These are phyloP conservation scores for Amanita muscaria DNA, from an alignment of 768 basidiomycete genomes.

Conservation along the genomic window DNA sequence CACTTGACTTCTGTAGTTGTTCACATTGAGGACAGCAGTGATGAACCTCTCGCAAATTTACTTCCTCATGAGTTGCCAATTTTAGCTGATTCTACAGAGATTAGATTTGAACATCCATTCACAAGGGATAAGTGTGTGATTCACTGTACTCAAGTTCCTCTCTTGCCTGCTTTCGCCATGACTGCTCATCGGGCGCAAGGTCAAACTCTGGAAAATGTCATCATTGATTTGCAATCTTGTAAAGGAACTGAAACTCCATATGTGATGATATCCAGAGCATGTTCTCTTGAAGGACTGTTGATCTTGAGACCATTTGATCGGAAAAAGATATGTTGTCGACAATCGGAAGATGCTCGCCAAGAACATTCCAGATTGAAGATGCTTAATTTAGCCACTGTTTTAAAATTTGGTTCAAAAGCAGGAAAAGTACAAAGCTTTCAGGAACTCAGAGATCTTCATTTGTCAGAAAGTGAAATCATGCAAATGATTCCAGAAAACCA, in stretches of 20 bases:
- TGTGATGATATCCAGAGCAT: conserved; percentile 32
- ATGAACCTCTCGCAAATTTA: background rate
- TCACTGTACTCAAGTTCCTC: conserved; percentile 24
- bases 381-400: too few relatives aligned
- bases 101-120: conserved; percentile 10
- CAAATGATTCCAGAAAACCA: too few relatives aligned
- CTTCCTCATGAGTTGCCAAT: background rate
- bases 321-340: too few relatives aligned
- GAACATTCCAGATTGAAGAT: too few relatives aligned
- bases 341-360: too few relatives aligned
- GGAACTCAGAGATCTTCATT: too few relatives aligned
- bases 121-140: conserved; percentile 11
- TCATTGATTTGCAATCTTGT: conserved; percentile 26
- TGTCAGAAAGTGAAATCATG: too few relatives aligned
- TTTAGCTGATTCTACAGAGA: background rate
- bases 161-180: conserved; percentile 30
- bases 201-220: conserved; percentile 19
- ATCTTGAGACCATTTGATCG: background rate
- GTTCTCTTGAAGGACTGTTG: conserved; percentile 13
- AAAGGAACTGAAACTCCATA: conserved; percentile 27
- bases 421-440: too few relatives aligned
- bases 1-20: background rate
- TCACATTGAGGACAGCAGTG: background rate
- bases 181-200: conserved; percentile 35
- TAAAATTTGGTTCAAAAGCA: too few relatives aligned